These are phyloP conservation scores for Mycotypha africana DNA, from an alignment of 371 early-diverging fungal species.

Conservation along the genomic window DNA sequence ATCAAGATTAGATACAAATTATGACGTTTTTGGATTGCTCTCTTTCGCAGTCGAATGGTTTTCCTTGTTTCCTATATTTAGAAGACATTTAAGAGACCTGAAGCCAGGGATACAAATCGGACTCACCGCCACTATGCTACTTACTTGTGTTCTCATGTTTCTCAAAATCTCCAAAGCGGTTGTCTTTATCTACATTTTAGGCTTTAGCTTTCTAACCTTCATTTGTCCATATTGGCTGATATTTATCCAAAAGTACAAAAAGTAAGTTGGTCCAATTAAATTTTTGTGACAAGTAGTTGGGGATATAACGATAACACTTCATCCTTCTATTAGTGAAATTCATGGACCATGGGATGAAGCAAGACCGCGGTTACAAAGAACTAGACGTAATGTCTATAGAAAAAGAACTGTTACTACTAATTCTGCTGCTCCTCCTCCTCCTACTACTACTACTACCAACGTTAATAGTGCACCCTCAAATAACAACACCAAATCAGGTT, in stretches of 20 bases:
- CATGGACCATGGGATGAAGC: slow-evolving; percentile 98
- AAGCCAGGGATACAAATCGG: slow-evolving; percentile 53
- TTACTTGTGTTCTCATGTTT: slow-evolving; percentile 57
- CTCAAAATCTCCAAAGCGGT: slow-evolving; percentile 65
- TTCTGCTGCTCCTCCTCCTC: no score
- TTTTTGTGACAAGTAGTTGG: no score
- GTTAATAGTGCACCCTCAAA: no score
- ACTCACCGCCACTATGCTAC: slow-evolving; percentile 57
- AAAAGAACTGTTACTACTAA: no score
- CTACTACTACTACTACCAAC: no score
- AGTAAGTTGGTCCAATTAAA: no score
- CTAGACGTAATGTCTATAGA: no score
- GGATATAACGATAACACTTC: no score
- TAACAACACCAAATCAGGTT: no score
- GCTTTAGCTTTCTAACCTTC: slow-evolving; percentile 75
- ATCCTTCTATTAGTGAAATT: slow-evolving; percentile 63
- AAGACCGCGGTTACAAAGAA: slow-evolving; percentile 59
- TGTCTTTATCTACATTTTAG: slow-evolving; percentile 61
- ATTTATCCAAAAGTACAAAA: slow-evolving; percentile 89
- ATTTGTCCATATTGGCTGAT: slow-evolving; percentile 89
- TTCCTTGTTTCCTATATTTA: slow-evolving; percentile 87
- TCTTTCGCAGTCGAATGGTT: slow-evolving; percentile 88
- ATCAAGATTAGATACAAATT: slow-evolving; percentile 74
- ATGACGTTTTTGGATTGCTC: slow-evolving; percentile 87
- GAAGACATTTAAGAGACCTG: slow-evolving; percentile 52